Percentiles rank a stretch among this genome's conserved stretches.
phyloP scores from a whole-genome alignment of 257 asterid genomes.

The Ilex asprella region DNA sequence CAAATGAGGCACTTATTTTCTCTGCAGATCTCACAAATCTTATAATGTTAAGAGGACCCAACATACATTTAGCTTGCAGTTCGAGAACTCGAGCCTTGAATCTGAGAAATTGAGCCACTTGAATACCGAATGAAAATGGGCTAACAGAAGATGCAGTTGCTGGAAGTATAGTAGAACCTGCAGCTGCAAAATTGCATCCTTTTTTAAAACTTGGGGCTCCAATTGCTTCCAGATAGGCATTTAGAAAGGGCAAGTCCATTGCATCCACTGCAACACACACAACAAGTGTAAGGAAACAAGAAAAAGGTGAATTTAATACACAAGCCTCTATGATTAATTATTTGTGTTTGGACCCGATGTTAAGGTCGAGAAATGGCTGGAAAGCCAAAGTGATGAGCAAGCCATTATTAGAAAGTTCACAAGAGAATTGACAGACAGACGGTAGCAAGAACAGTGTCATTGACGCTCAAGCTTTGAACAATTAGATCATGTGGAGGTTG shows the following conservation, averaged over 20 bases:
- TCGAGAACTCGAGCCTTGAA: conserved; percentile 72
- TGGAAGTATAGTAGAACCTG: conserved; percentile 65
- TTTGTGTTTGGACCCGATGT: too few species aligned
- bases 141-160: conserved; percentile 55
- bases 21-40: too few species aligned
- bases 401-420: too few species aligned
- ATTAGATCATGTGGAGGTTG: too few species aligned
- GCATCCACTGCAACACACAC: conserved; percentile 68
- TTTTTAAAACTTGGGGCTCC: conserved; percentile 61
- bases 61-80: conserved; percentile 48
- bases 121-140: conserved; percentile 73
- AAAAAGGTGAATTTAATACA: too few species aligned
- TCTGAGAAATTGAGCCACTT: conserved; percentile 80
- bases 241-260: conserved; percentile 78
- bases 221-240: conserved; percentile 70
- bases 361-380: too few species aligned
- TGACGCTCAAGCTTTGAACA: too few species aligned
- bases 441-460: too few species aligned
- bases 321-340: too few species aligned
- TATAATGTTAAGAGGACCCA: not conserved
- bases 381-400: too few species aligned
- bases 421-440: too few species aligned
- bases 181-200: conserved; percentile 90
- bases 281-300: not conserved
- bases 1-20: too few species aligned